Evolutionary conservation across 2,329 filamentous ascomycete species (phyloP), one percentile per base, ranked within the genome.

Genomic region (Pseudomassariella vexata): DNA sequence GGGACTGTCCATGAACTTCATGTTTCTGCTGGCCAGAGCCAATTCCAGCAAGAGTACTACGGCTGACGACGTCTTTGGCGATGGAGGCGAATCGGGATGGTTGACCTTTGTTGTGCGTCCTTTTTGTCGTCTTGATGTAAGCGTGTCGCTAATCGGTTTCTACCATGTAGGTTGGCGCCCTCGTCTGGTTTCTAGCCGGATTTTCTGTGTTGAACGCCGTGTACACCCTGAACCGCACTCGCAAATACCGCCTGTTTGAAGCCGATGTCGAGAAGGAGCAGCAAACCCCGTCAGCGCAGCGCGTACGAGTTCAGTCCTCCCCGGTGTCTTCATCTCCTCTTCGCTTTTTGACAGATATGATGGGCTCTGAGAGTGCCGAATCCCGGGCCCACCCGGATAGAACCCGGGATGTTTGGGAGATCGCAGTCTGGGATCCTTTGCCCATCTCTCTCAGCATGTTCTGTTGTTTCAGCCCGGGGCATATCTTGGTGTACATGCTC

Each of bases 201-300:
- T 61, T 85, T 26, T 88, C 86, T n/a, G 53, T 74, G 23, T 53
- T 73, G 18, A 98, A 98, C 59, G 79, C 87, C 4, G 68, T 82
- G 50, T 90, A 89, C 58, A 85, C 88, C 18, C 83, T 95, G 55
- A 75, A 73, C 34, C 81, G 87, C 46, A 86, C 79, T 49, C 82
- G 88, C 38, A 79, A 85, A 49, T 98, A 98, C 63, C 80, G 92
- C 44, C 70, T 98, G 19, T 98, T 98, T 59, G 87, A 94, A 59
- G 80, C 79, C 41, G 78, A 82, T 22, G 82, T 96, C 41, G 87
- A 96, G 36, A 68, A 74, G 30, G 64, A 75, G 16, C 82, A 84
- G 4, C 70, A 76, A 14, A 96, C 92, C 0, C 84, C 88, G 2
- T 95, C 88, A 6, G 92, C 87, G 5, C 83, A 81, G 40, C 81